A percentile compares a stretch with the other conserved stretches of the same genome.
Conservation (phyloP, 768 basidiomycete genomes). For the Pleurotus sapidus region DNA sequence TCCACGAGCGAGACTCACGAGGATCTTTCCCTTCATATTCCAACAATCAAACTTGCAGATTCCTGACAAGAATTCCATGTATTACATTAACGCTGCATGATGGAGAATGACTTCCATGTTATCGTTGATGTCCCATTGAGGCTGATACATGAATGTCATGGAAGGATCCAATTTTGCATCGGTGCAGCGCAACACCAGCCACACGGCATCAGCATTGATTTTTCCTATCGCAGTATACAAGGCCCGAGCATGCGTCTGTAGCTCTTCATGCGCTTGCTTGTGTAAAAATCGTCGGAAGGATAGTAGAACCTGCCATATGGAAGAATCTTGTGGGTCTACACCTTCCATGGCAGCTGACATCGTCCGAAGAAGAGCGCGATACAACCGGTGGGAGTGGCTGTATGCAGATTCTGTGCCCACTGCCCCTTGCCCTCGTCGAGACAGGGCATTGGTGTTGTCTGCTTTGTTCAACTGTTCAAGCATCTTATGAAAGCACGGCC, state of each 20-base stretch:
- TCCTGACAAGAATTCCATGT: background rate
- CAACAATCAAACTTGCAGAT: conserved; percentile 11
- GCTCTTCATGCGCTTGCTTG: conserved; percentile 61
- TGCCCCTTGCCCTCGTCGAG: conserved; percentile 45
- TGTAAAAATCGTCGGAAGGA: conserved; percentile 78
- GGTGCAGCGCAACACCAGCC: conserved; percentile 70
- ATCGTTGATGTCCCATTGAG: conserved; percentile 60
- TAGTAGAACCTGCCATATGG: conserved; percentile 81
- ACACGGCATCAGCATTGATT: conserved; percentile 79
- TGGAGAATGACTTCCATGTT: conserved; percentile 37
- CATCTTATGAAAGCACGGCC: conserved; percentile 76
- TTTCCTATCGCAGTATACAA: conserved; percentile 60
- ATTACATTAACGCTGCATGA: background rate
- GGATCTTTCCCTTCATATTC: conserved; percentile 14
- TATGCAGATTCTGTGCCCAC: conserved; percentile 71
- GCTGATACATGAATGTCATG: conserved; percentile 48
- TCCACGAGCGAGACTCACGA: conserved; percentile 20
- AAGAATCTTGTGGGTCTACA: conserved; percentile 67
- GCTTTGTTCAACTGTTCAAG: conserved; percentile 57
- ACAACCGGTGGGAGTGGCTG: conserved; percentile 77
- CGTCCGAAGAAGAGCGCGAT: conserved; percentile 72
- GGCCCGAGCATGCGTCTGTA: conserved; percentile 63
- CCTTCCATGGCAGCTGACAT: conserved; percentile 64
- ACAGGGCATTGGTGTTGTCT: conserved; percentile 66
- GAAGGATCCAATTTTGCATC: conserved; percentile 35